Evolutionary conservation across 2,329 filamentous ascomycete genomes (phyloP), one percentile per base, ranked within the genome.

Genomic region (Sporothrix curviconia): DNA sequence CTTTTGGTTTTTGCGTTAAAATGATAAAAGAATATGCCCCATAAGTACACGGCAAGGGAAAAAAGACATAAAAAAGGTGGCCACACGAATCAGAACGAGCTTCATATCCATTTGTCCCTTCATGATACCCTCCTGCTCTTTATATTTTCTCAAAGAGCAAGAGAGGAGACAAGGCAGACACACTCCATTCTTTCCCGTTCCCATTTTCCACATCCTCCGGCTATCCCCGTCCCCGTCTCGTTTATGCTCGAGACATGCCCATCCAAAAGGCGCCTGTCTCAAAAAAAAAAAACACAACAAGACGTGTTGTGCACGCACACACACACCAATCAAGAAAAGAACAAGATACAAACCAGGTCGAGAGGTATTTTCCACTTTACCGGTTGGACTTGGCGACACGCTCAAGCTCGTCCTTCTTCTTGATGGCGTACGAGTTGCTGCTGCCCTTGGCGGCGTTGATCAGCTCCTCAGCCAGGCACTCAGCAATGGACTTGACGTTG

Each of bases 391-490:
- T 99, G 81, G 94, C 94, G 72, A 99, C 94, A 94, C 94, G 94
- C 89, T 99, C 94, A 82, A 99, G 81, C 89, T 99, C 95, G 79
- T 99, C 94, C 92, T 99, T 99, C 91, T 99, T 99, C 91, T 99
- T 99, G 87, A 99, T 99, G 73, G 95, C 94, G 78, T 97, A 99
- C 69, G 92, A 96, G 91, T 99, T 99, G 82, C 89, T 95, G 87
- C 89, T 95, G 74, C 94, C 94, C 90, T 99, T 99, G 78, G 95
- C 95, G 76, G 95, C 95, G 85, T 99, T 99, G 88, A 99, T 97
- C 77, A 99, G 86, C 87, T 99, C 94, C 82, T 99, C 95, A 75
- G 94, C 94, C 72, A 99, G 83, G 84, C 94, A 97, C 86, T 99
- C 94, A 72, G 95, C 92, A 76, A 99, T 95, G 74, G 88, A 92